Conservation (phyloP, 331 rosid genomes). For the Rosa hybrid region DNA sequence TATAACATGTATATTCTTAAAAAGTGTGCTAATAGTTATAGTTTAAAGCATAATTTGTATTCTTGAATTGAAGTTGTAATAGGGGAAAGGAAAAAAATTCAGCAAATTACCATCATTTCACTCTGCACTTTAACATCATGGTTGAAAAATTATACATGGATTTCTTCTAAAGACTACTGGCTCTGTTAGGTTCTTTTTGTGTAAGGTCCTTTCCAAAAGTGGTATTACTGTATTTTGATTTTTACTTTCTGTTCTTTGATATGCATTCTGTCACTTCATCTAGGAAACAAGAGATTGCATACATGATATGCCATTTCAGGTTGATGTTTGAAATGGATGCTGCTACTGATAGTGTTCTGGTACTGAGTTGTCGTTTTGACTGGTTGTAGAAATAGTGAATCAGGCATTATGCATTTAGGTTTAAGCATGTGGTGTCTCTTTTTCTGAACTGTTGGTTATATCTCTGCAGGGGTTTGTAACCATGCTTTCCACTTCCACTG, state of each 20-base stretch:
- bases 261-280: neutral
- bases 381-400: neutral
- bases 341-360: neutral
- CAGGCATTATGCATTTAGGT: neutral
- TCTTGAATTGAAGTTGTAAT: neutral
- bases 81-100: neutral
- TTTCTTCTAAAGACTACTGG: neutral
- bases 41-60: neutral
- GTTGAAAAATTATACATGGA: neutral
- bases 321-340: neutral
- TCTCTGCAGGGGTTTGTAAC: constrained; percentile 48
- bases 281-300: neutral
- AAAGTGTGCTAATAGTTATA: neutral
- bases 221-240: neutral
- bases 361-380: neutral
- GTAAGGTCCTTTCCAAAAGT: neutral
- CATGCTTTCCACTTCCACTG: constrained; percentile 64
- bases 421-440: neutral
- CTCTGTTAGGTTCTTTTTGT: neutral
- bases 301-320: no score
- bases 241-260: neutral
- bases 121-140: neutral
- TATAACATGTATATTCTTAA: neutral
- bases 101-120: neutral
- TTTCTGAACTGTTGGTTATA: neutral